A percentile compares a stretch with the other conserved stretches of the same genome.
These are phyloP conservation scores for Fusarium hainanense DNA, from an alignment of 2,329 filamentous ascomycete genomes.

Conservation along the genomic window DNA sequence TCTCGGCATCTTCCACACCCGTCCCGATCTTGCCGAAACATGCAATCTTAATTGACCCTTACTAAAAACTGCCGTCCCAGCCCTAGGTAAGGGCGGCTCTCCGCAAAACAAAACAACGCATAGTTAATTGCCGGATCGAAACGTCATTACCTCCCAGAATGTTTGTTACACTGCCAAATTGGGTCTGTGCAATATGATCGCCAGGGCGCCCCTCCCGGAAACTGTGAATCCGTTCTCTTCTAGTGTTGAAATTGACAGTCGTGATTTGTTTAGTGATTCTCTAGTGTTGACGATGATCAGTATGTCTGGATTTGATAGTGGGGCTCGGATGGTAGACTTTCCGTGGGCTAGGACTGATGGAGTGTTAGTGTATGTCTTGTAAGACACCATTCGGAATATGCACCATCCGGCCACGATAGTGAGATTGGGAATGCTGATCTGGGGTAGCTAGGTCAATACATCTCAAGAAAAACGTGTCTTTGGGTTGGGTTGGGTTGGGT, in stretches of 20 bases:
- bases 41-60: neutral
- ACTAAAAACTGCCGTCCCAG: neutral
- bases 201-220: conserved; percentile 31
- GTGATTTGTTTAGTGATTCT: neutral
- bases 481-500: neutral
- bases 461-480: neutral
- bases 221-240: neutral
- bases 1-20: conserved; percentile 17
- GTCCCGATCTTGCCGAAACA: neutral
- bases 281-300: conserved; percentile 19
- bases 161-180: neutral
- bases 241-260: neutral
- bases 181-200: conserved; percentile 14
- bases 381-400: conserved; percentile 17
- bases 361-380: neutral
- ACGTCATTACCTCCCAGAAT: neutral
- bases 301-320: neutral
- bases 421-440: neutral
- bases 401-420: neutral
- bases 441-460: neutral
- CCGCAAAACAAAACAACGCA: neutral
- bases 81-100: neutral
- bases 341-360: conserved; percentile 20
- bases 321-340: conserved; percentile 11
- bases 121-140: neutral